Percentiles rank a stretch among this genome's conserved stretches.
phyloP scores from a whole-genome alignment of 192 early-diverging fungal genomes.

The Coemansia sp. region DNA sequence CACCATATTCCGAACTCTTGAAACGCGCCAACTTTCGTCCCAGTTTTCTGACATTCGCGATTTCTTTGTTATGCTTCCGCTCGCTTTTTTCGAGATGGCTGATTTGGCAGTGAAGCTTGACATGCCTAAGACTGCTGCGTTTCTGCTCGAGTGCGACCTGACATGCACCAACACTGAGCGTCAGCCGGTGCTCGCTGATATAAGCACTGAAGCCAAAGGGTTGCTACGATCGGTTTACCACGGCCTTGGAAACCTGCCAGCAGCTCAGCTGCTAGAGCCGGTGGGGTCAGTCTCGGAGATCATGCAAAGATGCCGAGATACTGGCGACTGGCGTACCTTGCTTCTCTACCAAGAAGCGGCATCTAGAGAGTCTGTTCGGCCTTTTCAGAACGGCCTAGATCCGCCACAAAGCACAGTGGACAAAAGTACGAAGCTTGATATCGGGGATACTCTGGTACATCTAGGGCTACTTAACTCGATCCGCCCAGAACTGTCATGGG shows the following conservation, averaged over 20 bases:
- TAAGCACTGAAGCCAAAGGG: slow-evolving; percentile 30
- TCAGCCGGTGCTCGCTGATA: slow-evolving; percentile 16
- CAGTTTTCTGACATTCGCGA: slow-evolving; percentile 43
- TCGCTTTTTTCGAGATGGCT: slow-evolving; percentile 51
- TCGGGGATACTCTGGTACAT: slow-evolving; percentile 44
- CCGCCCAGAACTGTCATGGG: slow-evolving; percentile 9
- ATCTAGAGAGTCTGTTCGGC: background rate
- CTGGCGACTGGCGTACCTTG: slow-evolving; percentile 45
- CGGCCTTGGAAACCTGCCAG: slow-evolving; percentile 41
- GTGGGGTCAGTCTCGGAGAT: slow-evolving; percentile 29
- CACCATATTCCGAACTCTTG: slow-evolving; percentile 27
- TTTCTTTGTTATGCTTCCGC: slow-evolving; percentile 33
- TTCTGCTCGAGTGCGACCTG: slow-evolving; percentile 51
- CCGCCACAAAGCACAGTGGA: background rate
- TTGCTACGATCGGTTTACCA: slow-evolving; percentile 35
- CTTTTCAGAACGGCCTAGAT: background rate
- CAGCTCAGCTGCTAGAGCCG: slow-evolving; percentile 33
- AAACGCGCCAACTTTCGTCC: slow-evolving; percentile 29
- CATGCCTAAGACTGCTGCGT: slow-evolving; percentile 39
- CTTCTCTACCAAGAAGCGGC: slow-evolving; percentile 47
- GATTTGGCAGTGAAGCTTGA: slow-evolving; percentile 36
- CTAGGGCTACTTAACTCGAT: slow-evolving; percentile 41
- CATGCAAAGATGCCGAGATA: slow-evolving; percentile 38
- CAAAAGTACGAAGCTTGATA: slow-evolving; percentile 18
- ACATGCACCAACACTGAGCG: slow-evolving; percentile 29